A percentile compares a stretch with the other conserved stretches of the same genome.
These are phyloP conservation scores for Oryza punctata DNA, from an alignment of 176 grass and related monocot species.

Conservation along the genomic window DNA sequence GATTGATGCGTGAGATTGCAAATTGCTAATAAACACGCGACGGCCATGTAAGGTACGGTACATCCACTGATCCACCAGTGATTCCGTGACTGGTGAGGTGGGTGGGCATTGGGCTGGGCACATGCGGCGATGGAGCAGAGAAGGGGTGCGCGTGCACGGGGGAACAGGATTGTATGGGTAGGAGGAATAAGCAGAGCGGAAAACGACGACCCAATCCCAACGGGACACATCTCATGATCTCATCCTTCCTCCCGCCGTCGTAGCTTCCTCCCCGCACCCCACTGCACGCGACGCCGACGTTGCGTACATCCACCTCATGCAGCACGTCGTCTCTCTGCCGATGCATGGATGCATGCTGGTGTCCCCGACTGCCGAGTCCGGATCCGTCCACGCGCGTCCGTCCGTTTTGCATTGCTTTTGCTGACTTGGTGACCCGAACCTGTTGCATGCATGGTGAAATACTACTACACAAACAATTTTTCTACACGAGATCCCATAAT, in stretches of 20 bases:
- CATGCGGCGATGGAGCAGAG: neutral
- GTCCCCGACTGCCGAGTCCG: neutral
- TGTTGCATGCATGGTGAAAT: too few relatives aligned
- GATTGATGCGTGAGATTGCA: too few relatives aligned
- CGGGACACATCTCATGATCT: neutral
- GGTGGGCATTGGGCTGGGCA: constrained; percentile 22
- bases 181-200: neutral
- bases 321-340: neutral
- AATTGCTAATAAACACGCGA: too few relatives aligned
- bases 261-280: neutral
- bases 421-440: neutral
- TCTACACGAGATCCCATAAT: too few relatives aligned
- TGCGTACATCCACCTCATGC: constrained; percentile 5
- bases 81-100: neutral
- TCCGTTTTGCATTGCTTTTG: neutral
- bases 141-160: neutral
- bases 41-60: too few relatives aligned
- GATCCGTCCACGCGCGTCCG: constrained; percentile 9
- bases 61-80: too few relatives aligned
- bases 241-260: neutral
- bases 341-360: neutral
- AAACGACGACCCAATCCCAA: neutral
- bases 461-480: too few relatives aligned
- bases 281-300: neutral
- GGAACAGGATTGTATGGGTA: constrained; percentile 20